phyloP scores from a whole-genome alignment of 176 grass and related monocot genomes.

The Cymbopogon citratus region DNA sequence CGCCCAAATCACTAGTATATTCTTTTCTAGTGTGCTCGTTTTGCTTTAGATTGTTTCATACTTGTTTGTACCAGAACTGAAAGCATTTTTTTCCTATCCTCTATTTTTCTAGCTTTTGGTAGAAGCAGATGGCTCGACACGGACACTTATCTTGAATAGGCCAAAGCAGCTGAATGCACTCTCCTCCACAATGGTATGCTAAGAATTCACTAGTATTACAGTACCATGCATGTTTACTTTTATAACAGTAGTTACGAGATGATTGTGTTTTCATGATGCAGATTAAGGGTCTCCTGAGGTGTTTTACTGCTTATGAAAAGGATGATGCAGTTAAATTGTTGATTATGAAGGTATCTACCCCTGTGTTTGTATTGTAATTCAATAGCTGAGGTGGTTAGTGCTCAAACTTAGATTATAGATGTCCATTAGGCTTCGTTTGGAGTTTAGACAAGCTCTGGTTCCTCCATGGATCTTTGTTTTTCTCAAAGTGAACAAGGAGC shows the following conservation, averaged over 20 bases:
- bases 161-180: background rate
- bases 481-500: no score
- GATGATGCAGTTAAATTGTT: constrained; percentile 63
- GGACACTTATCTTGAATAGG: background rate
- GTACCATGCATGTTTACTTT: background rate
- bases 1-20: no score
- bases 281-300: constrained; percentile 57
- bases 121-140: background rate
- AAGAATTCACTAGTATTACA: background rate
- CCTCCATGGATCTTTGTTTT: no score
- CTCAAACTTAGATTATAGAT: no score
- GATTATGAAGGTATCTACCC: constrained; percentile 66
- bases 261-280: constrained; percentile 21
- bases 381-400: background rate
- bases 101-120: background rate
- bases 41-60: no score
- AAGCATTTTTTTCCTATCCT: background rate
- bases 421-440: no score
- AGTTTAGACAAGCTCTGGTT: no score
- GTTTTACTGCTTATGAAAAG: constrained; percentile 49
- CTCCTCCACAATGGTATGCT: background rate
- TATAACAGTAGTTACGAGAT: background rate
- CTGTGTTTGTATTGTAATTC: background rate
- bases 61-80: background rate
- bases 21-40: no score